These are phyloP conservation scores for Blastobotrys muscicola DNA, from an alignment of 805 yeast genomes.

Conservation along the genomic window DNA sequence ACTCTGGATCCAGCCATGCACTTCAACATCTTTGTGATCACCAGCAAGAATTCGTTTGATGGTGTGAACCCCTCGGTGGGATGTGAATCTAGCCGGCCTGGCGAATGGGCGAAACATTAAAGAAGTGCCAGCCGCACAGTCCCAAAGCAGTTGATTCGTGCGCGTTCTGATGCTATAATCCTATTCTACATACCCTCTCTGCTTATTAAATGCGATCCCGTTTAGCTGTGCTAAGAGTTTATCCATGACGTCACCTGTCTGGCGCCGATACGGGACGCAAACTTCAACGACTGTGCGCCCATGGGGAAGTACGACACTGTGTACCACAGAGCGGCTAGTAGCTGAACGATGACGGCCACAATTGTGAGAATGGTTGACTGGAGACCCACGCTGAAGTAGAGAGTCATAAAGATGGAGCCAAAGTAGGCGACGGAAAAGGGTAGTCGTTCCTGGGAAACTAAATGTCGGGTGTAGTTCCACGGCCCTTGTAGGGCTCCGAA, in stretches of 20 bases:
- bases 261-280: constrained; percentile 48
- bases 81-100: no score
- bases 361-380: constrained; percentile 71
- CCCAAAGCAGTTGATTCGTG: no score
- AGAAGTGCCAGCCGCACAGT: no score
- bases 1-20: constrained; percentile 69
- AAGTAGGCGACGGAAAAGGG: constrained; percentile 76
- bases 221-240: constrained; percentile 22
- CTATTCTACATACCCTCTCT: background rate
- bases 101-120: no score
- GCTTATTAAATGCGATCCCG: background rate
- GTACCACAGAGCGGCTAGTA: constrained; percentile 83
- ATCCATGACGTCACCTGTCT: constrained; percentile 41
- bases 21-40: constrained; percentile 7
- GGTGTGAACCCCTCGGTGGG: no score
- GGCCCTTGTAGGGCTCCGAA: constrained; percentile 94
- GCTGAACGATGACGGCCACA: constrained; percentile 63
- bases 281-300: constrained; percentile 68
- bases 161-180: background rate
- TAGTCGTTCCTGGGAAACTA: constrained; percentile 64
- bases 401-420: constrained; percentile 66
- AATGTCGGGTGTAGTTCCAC: constrained; percentile 61
- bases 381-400: constrained; percentile 63
- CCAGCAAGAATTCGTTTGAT: background rate
- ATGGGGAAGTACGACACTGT: constrained; percentile 91